These are phyloP conservation scores for Omphalea diandra DNA, from an alignment of 441 rosid species.

Conservation along the genomic window DNA sequence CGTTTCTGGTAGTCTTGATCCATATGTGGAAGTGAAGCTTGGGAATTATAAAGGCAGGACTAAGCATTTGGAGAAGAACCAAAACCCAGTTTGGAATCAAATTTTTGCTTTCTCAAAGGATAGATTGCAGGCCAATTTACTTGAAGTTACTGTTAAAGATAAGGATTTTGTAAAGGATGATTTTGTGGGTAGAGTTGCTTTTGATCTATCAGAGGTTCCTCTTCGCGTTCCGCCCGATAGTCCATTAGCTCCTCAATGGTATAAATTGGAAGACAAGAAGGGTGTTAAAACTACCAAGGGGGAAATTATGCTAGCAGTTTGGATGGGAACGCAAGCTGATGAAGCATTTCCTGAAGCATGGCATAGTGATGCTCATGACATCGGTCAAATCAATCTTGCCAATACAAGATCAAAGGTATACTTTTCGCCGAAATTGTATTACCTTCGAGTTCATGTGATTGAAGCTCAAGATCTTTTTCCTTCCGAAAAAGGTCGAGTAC, in stretches of 20 bases:
- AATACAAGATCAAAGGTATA: conserved; percentile 53
- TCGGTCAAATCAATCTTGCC: conserved; percentile 50
- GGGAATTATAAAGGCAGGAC: conserved; percentile 43
- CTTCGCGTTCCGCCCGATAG: conserved; percentile 60
- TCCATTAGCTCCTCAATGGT: conserved; percentile 65
- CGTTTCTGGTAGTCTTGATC: conserved; percentile 34
- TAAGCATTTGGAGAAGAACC: conserved; percentile 36
- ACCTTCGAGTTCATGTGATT: conserved; percentile 45
- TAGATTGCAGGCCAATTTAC: conserved; percentile 42
- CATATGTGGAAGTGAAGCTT: conserved; percentile 43
- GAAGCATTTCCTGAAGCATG: conserved; percentile 56
- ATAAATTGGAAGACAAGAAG: conserved; percentile 38
- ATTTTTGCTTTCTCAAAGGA: conserved; percentile 53
- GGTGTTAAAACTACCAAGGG: conserved; percentile 33
- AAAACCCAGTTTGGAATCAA: conserved; percentile 47
- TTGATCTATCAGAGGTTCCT: conserved; percentile 45
- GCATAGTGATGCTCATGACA: conserved; percentile 53
- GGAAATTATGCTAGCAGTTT: conserved; percentile 55
- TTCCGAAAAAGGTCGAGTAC: conserved; percentile 35
- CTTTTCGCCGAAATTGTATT: conserved; percentile 54
- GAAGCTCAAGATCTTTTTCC: conserved; percentile 63
- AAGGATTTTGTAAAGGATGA: conserved; percentile 34
- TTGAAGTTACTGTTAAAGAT: conserved; percentile 44
- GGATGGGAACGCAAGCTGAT: conserved; percentile 66
- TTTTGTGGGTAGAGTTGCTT: conserved; percentile 38